Conservation (phyloP, 164 flowering plant genomes). For the Annona cherimola region DNA sequence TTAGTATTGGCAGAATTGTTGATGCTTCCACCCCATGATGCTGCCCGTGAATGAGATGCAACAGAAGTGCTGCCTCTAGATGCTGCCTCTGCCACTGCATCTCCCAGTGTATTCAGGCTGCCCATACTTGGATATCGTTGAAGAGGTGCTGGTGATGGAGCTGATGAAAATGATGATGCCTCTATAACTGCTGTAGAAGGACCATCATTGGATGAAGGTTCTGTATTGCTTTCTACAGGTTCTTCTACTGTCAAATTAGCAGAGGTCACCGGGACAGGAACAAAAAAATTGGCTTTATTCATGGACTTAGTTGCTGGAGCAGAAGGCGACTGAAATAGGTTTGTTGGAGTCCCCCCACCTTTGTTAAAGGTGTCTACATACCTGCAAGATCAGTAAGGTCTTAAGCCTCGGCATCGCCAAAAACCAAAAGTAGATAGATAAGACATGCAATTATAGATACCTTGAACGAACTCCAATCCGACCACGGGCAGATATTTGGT, state of each 20-base stretch:
- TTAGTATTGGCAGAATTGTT: slow-evolving; percentile 30
- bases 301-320: slow-evolving; percentile 54
- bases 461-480: slow-evolving; percentile 83
- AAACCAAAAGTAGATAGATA: not conserved
- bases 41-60: slow-evolving; percentile 50
- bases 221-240: slow-evolving; percentile 29
- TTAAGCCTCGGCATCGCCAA: no score
- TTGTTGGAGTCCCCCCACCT: slow-evolving; percentile 56
- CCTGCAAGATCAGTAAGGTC: slow-evolving; percentile 39
- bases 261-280: slow-evolving; percentile 51
- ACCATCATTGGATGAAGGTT: slow-evolving; percentile 23
- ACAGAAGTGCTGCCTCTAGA: slow-evolving; percentile 21
- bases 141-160: slow-evolving; percentile 25
- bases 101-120: slow-evolving; percentile 26
- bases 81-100: slow-evolving; percentile 14
- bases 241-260: slow-evolving; percentile 33
- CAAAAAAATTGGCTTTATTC: slow-evolving; percentile 53
- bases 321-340: slow-evolving; percentile 65
- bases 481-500: slow-evolving; percentile 89
- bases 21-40: slow-evolving; percentile 80
- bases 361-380: slow-evolving; percentile 96
- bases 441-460: slow-evolving; percentile 26
- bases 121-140: slow-evolving; percentile 75
- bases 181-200: slow-evolving; percentile 30
- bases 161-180: slow-evolving; percentile 25